Evolutionary conservation across 805 yeast genomes (phyloP).

Genomic region (Starmerella powellii): DNA sequence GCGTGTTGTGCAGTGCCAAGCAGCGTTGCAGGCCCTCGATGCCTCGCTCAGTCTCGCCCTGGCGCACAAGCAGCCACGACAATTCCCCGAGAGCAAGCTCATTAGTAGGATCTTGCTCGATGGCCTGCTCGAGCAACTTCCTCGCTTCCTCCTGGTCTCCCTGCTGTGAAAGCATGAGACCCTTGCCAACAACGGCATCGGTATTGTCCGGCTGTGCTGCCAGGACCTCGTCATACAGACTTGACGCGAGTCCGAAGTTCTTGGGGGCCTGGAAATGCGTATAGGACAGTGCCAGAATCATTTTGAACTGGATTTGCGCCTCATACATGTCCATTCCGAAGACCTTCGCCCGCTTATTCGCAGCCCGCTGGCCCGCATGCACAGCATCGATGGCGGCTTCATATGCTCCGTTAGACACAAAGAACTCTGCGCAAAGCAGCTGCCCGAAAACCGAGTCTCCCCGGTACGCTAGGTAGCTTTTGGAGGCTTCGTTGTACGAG

Average conservation of each 20-base stretch:
- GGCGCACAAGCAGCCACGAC: constrained; percentile 63
- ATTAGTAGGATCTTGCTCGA: constrained; percentile 40
- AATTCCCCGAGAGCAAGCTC: constrained; percentile 52
- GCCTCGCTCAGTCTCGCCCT: constrained; percentile 42
- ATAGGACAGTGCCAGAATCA: constrained; percentile 61
- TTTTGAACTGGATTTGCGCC: constrained; percentile 47
- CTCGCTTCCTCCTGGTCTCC: constrained; percentile 46
- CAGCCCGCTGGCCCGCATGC: constrained; percentile 46
- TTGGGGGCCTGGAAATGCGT: constrained; percentile 86
- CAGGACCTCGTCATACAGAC: constrained; percentile 54
- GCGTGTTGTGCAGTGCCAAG: constrained; percentile 38
- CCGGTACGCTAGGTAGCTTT: constrained; percentile 1
- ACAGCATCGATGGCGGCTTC: constrained; percentile 49
- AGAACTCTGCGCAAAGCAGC: constrained; percentile 51
- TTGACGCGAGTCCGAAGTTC: constrained; percentile 62
- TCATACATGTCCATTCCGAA: constrained; percentile 40
- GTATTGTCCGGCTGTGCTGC: constrained; percentile 36
- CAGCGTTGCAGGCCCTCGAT: constrained; percentile 32
- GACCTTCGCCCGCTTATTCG: constrained; percentile 30
- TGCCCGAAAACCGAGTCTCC: constrained; percentile 43
- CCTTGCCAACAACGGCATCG: constrained; percentile 69
- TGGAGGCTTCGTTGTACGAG: neutral
- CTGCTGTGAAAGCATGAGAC: constrained; percentile 59
- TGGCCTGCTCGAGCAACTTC: constrained; percentile 40
- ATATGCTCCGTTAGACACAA: constrained; percentile 50